A percentile compares a stretch with the other conserved stretches of the same genome.
Conservation (phyloP, 2,329 filamentous ascomycete species). For the Periglandula ipomoeae region DNA sequence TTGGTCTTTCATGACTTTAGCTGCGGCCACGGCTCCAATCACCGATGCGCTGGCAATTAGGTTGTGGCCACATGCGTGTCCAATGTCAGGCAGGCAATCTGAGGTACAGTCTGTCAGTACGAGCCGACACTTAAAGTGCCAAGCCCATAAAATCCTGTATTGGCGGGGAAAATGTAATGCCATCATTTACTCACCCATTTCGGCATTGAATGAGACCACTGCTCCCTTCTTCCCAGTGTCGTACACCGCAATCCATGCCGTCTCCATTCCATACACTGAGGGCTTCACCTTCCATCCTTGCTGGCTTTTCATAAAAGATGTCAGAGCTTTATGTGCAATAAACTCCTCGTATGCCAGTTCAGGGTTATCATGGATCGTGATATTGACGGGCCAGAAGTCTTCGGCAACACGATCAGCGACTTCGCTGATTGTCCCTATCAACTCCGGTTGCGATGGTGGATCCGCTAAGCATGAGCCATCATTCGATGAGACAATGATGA, state of each 20-base stretch:
- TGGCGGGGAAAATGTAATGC: background rate
- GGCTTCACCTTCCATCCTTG: constrained; percentile 29
- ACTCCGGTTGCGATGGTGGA: background rate
- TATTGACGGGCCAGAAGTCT: constrained; percentile 24
- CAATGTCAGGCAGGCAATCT: constrained; percentile 34
- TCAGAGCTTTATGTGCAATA: constrained; percentile 31
- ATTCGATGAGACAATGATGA: constrained; percentile 6
- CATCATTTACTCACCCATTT: constrained; percentile 25
- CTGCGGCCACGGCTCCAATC: constrained; percentile 36
- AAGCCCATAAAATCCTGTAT: too few species aligned
- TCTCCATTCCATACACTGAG: constrained; percentile 32
- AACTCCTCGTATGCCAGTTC: constrained; percentile 32
- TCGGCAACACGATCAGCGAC: constrained; percentile 12
- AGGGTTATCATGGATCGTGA: constrained; percentile 34
- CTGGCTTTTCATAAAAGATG: constrained; percentile 24
- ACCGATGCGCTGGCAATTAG: constrained; percentile 31
- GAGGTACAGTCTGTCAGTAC: background rate
- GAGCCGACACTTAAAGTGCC: too few species aligned
- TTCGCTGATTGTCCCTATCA: constrained; percentile 32
- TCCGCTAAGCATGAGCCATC: background rate
- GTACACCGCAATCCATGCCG: constrained; percentile 33
- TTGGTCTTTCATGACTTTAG: constrained; percentile 30
- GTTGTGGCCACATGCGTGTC: constrained; percentile 47
- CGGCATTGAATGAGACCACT: constrained; percentile 32
- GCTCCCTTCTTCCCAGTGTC: constrained; percentile 25